phyloP scores from a whole-genome alignment of 2,329 filamentous ascomycete genomes.

The Paraconiothyrium brasiliense region DNA sequence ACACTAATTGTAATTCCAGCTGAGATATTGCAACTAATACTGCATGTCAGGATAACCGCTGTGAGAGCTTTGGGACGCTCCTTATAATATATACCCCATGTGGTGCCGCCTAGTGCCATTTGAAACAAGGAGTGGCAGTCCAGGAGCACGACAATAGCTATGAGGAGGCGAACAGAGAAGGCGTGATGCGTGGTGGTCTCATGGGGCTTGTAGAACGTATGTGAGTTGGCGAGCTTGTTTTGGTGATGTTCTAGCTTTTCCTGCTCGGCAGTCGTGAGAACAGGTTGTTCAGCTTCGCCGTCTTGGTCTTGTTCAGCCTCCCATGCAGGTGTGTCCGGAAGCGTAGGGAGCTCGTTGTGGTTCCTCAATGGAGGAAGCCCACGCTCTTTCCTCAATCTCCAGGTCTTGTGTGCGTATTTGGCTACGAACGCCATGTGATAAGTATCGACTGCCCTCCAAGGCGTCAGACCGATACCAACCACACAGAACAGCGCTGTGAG shows the following conservation, averaged over 20 bases:
- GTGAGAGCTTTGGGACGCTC: constrained; percentile 77
- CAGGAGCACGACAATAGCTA: constrained; percentile 78
- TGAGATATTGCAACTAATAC: constrained; percentile 78
- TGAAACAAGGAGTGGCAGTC: constrained; percentile 84
- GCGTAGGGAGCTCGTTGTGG: constrained; percentile 71
- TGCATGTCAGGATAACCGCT: constrained; percentile 80
- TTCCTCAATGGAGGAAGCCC: constrained; percentile 69
- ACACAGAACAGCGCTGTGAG: constrained; percentile 71
- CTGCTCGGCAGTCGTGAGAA: constrained; percentile 72
- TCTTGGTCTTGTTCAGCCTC: constrained; percentile 46
- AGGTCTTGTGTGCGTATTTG: constrained; percentile 72
- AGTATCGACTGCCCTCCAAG: constrained; percentile 81
- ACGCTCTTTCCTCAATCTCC: constrained; percentile 69
- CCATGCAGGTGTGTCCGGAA: constrained; percentile 55
- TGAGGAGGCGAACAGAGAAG: constrained; percentile 77
- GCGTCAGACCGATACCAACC: constrained; percentile 68
- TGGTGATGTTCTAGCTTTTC: constrained; percentile 78
- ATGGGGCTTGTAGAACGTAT: constrained; percentile 89
- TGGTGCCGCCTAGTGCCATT: constrained; percentile 79
- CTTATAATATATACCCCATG: constrained; percentile 80
- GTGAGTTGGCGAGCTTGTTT: constrained; percentile 79
- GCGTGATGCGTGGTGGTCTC: constrained; percentile 85
- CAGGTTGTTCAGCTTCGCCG: constrained; percentile 58
- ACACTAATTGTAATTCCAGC: constrained; percentile 80
- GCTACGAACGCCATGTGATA: constrained; percentile 88